A percentile compares a stretch with the other conserved stretches of the same genome.
These are phyloP conservation scores for Pyrenophora tritici-repentis DNA, from an alignment of 2,329 filamentous ascomycete genomes.

Conservation along the genomic window DNA sequence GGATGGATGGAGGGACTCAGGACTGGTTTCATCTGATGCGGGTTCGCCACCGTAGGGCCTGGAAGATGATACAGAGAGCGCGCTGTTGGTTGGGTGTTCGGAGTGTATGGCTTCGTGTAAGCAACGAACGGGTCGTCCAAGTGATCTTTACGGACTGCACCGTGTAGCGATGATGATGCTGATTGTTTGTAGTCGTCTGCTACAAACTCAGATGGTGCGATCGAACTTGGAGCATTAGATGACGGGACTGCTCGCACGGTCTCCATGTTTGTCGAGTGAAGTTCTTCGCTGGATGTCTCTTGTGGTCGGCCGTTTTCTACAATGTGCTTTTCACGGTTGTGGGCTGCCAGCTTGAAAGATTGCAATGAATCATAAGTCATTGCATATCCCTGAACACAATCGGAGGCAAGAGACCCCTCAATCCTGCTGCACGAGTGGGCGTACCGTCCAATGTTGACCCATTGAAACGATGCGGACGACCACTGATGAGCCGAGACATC, in stretches of 20 bases:
- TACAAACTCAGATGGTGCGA: background rate
- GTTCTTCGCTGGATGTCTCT: background rate
- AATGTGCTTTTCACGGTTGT: conserved; percentile 40
- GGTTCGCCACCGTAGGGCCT: conserved; percentile 32
- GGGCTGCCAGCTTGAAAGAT: conserved; percentile 51
- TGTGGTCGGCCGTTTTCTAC: conserved; percentile 15
- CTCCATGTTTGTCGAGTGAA: background rate
- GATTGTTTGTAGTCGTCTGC: background rate
- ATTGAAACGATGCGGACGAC: conserved; percentile 47
- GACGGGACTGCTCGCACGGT: background rate
- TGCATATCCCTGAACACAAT: conserved; percentile 47
- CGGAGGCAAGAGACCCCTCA: conserved; percentile 51
- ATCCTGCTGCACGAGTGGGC: conserved; percentile 49
- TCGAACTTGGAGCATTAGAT: background rate
- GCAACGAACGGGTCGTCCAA: conserved; percentile 39
- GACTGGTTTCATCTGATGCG: conserved; percentile 21
- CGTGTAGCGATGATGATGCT: background rate
- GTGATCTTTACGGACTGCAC: conserved; percentile 13
- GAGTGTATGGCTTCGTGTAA: conserved; percentile 9
- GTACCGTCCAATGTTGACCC: conserved; percentile 54
- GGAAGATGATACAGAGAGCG: conserved; percentile 18
- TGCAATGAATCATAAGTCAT: conserved; percentile 45
- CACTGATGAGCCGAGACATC: conserved; percentile 56
- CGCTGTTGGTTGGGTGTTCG: conserved; percentile 8
- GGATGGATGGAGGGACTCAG: conserved; percentile 22